Evolutionary conservation across 225 moss, liverwort and hornwort species (phyloP).

Genomic region (Asterella californica): DNA sequence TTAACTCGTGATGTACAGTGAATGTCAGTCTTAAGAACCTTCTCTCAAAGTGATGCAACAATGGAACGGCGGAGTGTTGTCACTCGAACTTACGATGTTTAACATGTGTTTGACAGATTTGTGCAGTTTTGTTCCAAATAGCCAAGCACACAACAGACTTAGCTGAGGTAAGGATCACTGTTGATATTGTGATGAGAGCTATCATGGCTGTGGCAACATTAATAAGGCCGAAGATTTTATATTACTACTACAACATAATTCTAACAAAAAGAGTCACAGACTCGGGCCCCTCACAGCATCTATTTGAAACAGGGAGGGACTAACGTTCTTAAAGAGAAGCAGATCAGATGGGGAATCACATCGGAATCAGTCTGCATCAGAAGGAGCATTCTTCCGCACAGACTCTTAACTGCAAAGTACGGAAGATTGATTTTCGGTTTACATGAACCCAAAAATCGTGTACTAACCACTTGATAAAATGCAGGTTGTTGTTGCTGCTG

Average conservation of each 20-base stretch:
- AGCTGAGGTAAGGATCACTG: conserved; percentile 54
- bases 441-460: too few species aligned
- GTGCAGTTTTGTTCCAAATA: conserved; percentile 70
- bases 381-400: too few species aligned
- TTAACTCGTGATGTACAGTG: neutral
- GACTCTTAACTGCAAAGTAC: too few species aligned
- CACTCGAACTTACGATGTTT: neutral
- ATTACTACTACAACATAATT: too few species aligned
- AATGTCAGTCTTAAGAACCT: too few species aligned
- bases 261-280: too few species aligned
- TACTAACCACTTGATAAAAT: conserved; percentile 1
- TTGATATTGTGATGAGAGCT: neutral
- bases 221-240: neutral
- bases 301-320: neutral
- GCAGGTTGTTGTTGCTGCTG: conserved; percentile 62
- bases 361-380: neutral
- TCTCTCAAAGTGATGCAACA: too few species aligned
- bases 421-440: too few species aligned
- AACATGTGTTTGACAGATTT: conserved; percentile 54
- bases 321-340: neutral
- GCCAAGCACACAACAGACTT: conserved; percentile 77
- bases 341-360: neutral
- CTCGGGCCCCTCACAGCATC: neutral
- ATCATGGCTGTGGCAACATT: neutral
- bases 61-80: too few species aligned